A percentile compares a stretch with the other conserved stretches of the same genome.
Conservation (phyloP, 139 green algal genomes). For the Yamagishiella unicocca region DNA sequence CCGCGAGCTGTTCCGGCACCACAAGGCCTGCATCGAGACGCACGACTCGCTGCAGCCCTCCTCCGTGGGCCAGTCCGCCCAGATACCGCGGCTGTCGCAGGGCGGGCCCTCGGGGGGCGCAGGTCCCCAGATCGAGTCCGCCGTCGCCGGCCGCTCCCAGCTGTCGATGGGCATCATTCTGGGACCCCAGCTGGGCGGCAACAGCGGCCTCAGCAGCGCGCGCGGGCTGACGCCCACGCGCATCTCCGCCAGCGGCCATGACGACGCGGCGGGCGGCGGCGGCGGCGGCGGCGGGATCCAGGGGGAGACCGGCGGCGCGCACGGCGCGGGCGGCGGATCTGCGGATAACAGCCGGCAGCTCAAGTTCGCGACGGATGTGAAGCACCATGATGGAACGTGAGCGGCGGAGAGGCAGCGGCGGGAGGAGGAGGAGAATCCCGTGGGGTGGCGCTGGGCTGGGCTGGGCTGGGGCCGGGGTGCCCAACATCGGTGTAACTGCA, state of each 20-base stretch:
- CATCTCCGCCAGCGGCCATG: background rate
- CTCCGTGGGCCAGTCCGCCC: background rate
- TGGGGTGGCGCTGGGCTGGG: background rate
- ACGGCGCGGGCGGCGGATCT: background rate
- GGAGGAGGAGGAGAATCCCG: background rate
- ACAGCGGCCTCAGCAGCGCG: conserved; percentile 5
- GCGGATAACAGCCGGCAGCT: conserved; percentile 22
- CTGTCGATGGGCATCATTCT: background rate
- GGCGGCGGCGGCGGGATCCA: background rate
- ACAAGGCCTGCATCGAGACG: conserved; percentile 54
- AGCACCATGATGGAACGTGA: conserved; percentile 23
- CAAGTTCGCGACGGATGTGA: background rate
- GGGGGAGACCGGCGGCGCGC: background rate
- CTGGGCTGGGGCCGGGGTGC: too few species aligned
- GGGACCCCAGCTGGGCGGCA: background rate
- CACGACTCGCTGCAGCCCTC: conserved; percentile 20
- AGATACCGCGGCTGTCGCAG: background rate
- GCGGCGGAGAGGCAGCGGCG: background rate
- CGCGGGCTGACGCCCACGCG: background rate
- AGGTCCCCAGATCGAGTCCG: background rate
- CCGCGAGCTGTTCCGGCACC: conserved; percentile 52
- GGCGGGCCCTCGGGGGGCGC: background rate
- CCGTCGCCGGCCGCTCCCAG: background rate
- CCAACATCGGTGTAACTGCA: too few species aligned
- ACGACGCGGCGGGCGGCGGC: background rate